Percentiles rank a stretch among this genome's conserved stretches.
These are phyloP conservation scores for Rhynchosporium graminicola DNA, from an alignment of 2,329 filamentous ascomycete genomes.

Conservation along the genomic window DNA sequence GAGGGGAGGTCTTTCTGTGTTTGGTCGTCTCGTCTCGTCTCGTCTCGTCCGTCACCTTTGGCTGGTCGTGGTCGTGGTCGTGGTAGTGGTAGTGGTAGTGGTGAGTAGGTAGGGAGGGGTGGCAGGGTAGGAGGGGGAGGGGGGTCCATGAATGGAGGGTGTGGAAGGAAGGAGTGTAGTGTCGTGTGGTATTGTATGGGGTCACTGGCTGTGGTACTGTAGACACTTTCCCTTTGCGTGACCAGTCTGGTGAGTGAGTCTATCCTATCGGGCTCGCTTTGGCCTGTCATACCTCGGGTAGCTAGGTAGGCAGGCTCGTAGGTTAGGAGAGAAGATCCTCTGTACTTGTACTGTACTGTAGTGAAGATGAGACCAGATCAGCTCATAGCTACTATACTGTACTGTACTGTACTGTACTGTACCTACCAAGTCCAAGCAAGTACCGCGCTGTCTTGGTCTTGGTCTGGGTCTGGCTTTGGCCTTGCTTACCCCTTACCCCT, in stretches of 20 bases:
- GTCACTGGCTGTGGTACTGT: too few relatives aligned
- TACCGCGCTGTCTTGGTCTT: too few relatives aligned
- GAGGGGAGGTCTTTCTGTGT: constrained; percentile 10
- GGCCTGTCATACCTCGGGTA: background rate
- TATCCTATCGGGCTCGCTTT: too few relatives aligned
- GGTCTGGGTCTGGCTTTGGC: background rate
- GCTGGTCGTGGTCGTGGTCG: background rate
- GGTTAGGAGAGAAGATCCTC: background rate
- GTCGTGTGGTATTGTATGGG: background rate
- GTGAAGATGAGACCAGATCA: constrained; percentile 4
- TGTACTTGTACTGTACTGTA: too few relatives aligned
- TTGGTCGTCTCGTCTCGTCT: too few relatives aligned
- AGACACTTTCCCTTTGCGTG: too few relatives aligned
- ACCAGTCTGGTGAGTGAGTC: too few relatives aligned
- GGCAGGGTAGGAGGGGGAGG: background rate
- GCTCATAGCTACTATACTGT: background rate
- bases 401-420: background rate
- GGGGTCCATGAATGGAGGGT: background rate
- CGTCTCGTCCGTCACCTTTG: background rate
- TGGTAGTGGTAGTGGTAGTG: background rate
- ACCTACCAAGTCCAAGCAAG: background rate
- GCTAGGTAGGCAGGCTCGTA: background rate
- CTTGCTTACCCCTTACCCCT: background rate
- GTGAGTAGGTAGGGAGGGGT: background rate
- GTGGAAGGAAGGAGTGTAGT: background rate